Evolutionary conservation across 2,329 filamentous ascomycete genomes (phyloP), one percentile per base, ranked within the genome.

Genomic region (Botrytis squamosa): DNA sequence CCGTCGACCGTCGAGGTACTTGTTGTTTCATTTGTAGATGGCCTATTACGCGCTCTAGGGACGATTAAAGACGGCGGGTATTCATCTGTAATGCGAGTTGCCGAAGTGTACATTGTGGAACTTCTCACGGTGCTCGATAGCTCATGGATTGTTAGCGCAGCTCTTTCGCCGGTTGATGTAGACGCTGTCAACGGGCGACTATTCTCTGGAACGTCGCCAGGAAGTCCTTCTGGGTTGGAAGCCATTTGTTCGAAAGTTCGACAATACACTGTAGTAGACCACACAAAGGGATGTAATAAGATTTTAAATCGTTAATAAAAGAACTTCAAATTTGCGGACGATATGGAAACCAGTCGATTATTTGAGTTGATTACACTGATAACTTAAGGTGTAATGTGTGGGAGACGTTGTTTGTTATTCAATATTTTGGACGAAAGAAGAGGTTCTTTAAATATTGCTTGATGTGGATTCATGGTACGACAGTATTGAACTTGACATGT

Each of bases 31-130:
- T 14, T 29, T 57, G n/a, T 29, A 12, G 7, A 57, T n/a, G 16
- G 14, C 6, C 52, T 14, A 16, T 8, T 9, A 16, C n/a, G 14
- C 6, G 14, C n/a, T 29, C 14, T 29, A 55, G 52, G 10, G n/a
- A 52, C 10, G 12, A 55, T 16, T 16, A n/a, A n/a, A n/a, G 25
- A 7, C 10, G 14, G 10, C 25, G 25, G 25, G 2, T 55, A 6
- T 7, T n/a, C 25, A n/a, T n/a, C 25, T 6, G 52, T 0, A 18
- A 3, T 33, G 14, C n/a, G 52, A 29, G 52, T 14, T 29, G 52
- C 3, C 14, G 52, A 8, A 29, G n/a, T 9, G 6, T 0, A 9
- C 7, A 1, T 55, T 33, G n/a, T 57, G 14, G 1, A 57, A n/a
- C n/a, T 57, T n/a, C 14, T 16, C n/a, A 29, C 52, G n/a, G 52